phyloP scores from a whole-genome alignment of 371 early-diverging fungal genomes.

The Basidiobolus meristosporus region DNA sequence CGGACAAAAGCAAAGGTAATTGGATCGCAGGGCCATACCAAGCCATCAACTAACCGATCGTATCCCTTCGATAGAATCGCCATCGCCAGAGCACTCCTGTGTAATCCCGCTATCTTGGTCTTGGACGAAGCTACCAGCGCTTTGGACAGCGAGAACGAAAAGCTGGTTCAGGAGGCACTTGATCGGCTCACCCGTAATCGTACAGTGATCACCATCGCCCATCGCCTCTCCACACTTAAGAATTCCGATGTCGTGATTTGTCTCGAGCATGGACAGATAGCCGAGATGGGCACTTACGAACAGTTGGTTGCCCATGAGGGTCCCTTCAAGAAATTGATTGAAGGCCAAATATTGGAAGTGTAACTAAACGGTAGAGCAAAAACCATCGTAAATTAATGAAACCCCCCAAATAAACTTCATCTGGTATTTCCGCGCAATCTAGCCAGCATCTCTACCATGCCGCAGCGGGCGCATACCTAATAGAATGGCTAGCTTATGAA shows the following conservation, averaged over 20 bases:
- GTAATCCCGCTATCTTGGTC: constrained; percentile 48
- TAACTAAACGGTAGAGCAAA: too few species aligned
- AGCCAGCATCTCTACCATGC: too few species aligned
- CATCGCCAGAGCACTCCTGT: constrained; percentile 54
- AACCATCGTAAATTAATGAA: too few species aligned
- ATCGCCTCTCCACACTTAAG: constrained; percentile 45
- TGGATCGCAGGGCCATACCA: constrained; percentile 7
- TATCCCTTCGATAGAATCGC: constrained; percentile 18
- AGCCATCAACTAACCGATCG: constrained; percentile 8
- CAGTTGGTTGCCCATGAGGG: constrained; percentile 13
- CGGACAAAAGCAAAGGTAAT: constrained; percentile 60
- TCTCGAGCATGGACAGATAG: constrained; percentile 29
- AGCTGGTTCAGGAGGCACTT: constrained; percentile 35
- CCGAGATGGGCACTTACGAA: constrained; percentile 32
- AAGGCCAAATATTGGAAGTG: neutral
- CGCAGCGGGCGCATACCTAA: too few species aligned
- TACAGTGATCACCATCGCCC: constrained; percentile 47
- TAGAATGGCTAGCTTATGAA: too few species aligned
- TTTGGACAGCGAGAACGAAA: constrained; percentile 50
- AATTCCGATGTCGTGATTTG: constrained; percentile 40
- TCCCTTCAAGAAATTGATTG: neutral
- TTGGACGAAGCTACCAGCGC: constrained; percentile 83
- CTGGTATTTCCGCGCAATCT: too few species aligned
- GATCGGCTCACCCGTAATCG: constrained; percentile 29
- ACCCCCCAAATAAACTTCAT: too few species aligned